Conservation (phyloP, 2,329 filamentous ascomycete species). For the Fusarium xyrophilum region DNA sequence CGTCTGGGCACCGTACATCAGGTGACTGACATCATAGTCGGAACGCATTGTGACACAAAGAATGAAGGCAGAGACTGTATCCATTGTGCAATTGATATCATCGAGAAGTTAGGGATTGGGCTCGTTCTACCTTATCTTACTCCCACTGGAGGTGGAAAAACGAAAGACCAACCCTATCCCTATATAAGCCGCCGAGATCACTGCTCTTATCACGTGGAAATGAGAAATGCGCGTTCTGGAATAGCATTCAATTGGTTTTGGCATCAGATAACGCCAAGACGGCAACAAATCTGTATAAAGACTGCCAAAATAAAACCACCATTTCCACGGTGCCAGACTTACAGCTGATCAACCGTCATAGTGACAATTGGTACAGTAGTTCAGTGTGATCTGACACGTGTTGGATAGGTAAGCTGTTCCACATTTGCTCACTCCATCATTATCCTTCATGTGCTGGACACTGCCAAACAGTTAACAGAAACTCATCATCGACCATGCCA, state of each 20-base stretch:
- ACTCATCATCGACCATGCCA: too few relatives aligned
- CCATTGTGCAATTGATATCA: neutral
- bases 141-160: neutral
- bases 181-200: neutral
- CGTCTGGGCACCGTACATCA: neutral
- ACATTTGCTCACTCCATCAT: conserved; percentile 21
- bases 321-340: neutral
- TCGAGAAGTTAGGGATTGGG: neutral
- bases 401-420: conserved; percentile 27
- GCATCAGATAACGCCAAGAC: neutral
- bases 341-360: neutral
- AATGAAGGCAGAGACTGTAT: neutral
- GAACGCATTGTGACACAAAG: neutral
- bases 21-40: neutral
- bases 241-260: too few relatives aligned
- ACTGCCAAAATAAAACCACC: neutral
- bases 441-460: conserved; percentile 20
- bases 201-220: neutral
- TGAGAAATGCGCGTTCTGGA: neutral
- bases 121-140: neutral
- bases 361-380: conserved; percentile 30
- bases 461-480: neutral
- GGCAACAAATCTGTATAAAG: neutral
- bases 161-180: neutral
- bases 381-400: conserved; percentile 12